Evolutionary conservation across 2,329 filamentous ascomycete species (phyloP).

Genomic region (Seiridium cupressi): DNA sequence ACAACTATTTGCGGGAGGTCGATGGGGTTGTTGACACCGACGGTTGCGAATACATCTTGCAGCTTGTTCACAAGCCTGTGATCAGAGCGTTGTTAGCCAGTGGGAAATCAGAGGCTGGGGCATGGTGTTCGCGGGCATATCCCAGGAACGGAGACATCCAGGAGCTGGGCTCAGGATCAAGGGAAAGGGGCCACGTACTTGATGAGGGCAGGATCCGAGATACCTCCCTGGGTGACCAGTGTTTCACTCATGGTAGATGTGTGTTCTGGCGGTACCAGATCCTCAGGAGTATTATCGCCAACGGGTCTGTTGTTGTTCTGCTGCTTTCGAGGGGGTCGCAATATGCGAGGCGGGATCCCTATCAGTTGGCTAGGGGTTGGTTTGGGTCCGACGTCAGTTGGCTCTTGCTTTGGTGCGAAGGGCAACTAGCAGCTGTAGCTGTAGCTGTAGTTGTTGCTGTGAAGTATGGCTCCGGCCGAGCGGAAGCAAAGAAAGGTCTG

Average conservation of each 20-base stretch:
- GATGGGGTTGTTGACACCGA: conserved; percentile 98
- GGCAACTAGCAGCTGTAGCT: neutral
- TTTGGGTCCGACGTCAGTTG: neutral
- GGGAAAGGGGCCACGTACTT: conserved; percentile 44
- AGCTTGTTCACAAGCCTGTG: conserved; percentile 91
- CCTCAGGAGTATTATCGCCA: neutral
- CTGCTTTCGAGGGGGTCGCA: neutral
- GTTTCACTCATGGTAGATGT: conserved; percentile 24
- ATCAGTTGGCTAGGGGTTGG: conserved; percentile 3
- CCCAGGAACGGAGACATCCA: no score
- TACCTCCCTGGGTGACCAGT: conserved; percentile 51
- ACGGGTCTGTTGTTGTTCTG: neutral
- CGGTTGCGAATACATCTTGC: conserved; percentile 98
- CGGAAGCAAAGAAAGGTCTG: no score
- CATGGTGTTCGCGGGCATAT: no score
- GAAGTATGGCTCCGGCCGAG: neutral
- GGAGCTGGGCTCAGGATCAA: neutral
- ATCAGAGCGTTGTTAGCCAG: neutral
- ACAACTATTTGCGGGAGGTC: conserved; percentile 98
- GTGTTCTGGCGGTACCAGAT: neutral
- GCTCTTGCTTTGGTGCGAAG: neutral
- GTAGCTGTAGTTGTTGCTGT: neutral
- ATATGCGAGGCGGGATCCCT: neutral
- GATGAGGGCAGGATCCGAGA: conserved; percentile 66
- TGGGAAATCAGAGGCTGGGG: no score